A percentile compares a stretch with the other conserved stretches of the same genome.
Evolutionary conservation across 2,329 filamentous ascomycete genomes (phyloP).

Genomic region (Pseudogymnoascus sp.): DNA sequence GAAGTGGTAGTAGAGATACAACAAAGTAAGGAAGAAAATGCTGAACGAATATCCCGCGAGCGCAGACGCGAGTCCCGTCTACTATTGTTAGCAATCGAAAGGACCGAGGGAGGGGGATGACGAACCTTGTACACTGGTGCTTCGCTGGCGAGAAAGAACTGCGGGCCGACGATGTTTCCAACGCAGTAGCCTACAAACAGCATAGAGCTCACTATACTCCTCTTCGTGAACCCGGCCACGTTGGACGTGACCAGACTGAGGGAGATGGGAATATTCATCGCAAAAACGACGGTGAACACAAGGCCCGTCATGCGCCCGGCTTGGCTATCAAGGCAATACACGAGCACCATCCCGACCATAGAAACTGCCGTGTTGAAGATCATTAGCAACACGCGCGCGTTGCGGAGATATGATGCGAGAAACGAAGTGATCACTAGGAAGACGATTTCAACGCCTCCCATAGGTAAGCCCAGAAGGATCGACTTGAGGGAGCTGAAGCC

Average conservation of each 20-base stretch:
- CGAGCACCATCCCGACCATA: constrained; percentile 52
- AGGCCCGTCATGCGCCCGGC: constrained; percentile 41
- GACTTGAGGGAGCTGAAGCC: constrained; percentile 32
- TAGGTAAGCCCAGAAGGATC: constrained; percentile 52
- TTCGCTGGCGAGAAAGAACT: constrained; percentile 52
- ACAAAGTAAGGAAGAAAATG: not conserved
- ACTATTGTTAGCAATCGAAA: not conserved
- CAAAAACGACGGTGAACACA: constrained; percentile 57
- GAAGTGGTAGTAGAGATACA: constrained; percentile 3
- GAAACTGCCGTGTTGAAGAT: constrained; percentile 35
- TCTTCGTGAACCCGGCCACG: constrained; percentile 60
- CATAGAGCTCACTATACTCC: constrained; percentile 53
- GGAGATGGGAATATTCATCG: constrained; percentile 33
- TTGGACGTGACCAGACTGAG: constrained; percentile 51
- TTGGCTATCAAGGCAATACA: constrained; percentile 47
- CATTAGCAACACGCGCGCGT: constrained; percentile 16
- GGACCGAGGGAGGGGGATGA: not conserved
- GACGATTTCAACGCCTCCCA: constrained; percentile 35
- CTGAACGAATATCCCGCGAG: constrained; percentile 3
- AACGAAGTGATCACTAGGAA: constrained; percentile 13
- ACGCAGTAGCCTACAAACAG: constrained; percentile 55
- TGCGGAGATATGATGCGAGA: constrained; percentile 14
- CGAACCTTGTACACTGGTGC: constrained; percentile 45
- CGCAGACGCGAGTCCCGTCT: not conserved
- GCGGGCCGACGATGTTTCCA: constrained; percentile 60